phyloP scores from a whole-genome alignment of 2,329 filamentous ascomycete genomes.

The Sporothrix globosa region DNA sequence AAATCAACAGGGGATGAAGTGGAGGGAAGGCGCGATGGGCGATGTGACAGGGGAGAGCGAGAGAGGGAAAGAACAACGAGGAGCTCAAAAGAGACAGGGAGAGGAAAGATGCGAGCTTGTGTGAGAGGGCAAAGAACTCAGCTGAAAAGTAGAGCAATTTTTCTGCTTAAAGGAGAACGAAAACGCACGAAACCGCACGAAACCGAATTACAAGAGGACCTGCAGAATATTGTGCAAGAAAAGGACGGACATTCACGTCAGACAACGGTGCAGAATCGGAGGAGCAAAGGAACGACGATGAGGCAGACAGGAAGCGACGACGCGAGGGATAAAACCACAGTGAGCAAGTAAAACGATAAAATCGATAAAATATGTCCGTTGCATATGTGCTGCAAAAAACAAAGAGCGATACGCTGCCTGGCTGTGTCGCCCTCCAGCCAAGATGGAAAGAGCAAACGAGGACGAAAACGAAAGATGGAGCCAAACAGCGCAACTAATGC shows the following conservation, averaged over 20 bases:
- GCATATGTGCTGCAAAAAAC: not conserved
- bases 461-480: not conserved
- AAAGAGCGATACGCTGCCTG: no score
- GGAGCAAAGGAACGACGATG: slow-evolving; percentile 12
- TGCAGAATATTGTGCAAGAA: slow-evolving; percentile 12
- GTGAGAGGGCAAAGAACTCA: no score
- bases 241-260: not conserved
- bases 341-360: not conserved
- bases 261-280: slow-evolving; percentile 24
- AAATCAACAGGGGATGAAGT: not conserved
- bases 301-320: no score
- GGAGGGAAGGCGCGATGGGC: not conserved
- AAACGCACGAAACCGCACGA: no score
- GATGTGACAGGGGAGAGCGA: not conserved
- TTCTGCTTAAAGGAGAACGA: no score
- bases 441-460: slow-evolving; percentile 21
- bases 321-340: not conserved
- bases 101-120: not conserved
- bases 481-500: slow-evolving; percentile 25
- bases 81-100: no score
- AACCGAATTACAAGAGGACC: not conserved
- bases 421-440: not conserved
- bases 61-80: not conserved
- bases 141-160: no score
- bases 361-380: not conserved